Evolutionary conservation across 495 filamentous ascomycete genomes (phyloP).

Genomic region (Annulohypoxylon moriforme): DNA sequence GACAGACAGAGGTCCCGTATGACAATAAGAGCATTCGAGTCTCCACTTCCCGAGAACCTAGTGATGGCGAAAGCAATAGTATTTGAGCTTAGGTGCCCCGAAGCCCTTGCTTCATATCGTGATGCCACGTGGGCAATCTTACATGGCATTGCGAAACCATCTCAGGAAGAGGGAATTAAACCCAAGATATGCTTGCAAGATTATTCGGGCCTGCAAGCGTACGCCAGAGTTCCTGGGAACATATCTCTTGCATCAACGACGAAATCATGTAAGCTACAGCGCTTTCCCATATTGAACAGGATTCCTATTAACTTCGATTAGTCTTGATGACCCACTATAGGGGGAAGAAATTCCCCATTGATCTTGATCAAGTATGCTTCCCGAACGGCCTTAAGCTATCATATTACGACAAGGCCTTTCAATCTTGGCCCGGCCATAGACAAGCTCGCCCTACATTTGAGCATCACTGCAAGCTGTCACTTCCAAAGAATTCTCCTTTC

Average conservation of each 20-base stretch:
- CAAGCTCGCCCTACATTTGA: constrained; percentile 48
- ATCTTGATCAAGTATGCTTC: constrained; percentile 47
- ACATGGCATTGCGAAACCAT: constrained; percentile 32
- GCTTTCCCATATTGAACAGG: background rate
- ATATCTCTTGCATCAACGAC: constrained; percentile 48
- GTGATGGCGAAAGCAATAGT: constrained; percentile 50
- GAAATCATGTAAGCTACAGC: constrained; percentile 48
- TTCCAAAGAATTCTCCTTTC: constrained; percentile 49
- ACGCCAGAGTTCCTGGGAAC: constrained; percentile 7
- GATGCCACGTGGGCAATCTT: constrained; percentile 58
- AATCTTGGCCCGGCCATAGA: constrained; percentile 47
- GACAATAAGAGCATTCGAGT: constrained; percentile 56
- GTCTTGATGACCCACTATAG: constrained; percentile 50
- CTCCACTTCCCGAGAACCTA: constrained; percentile 53
- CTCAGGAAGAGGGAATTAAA: background rate
- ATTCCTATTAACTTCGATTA: constrained; percentile 21
- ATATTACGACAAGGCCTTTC: constrained; percentile 43
- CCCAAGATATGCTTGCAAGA: constrained; percentile 43
- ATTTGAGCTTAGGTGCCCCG: constrained; percentile 58
- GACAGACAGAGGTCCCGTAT: constrained; percentile 44
- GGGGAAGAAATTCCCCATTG: constrained; percentile 48
- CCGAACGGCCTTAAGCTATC: constrained; percentile 47
- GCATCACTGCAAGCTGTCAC: constrained; percentile 51
- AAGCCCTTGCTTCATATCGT: constrained; percentile 54
- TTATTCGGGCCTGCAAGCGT: constrained; percentile 40